Base-by-base conservation (phyloP, 2,329 filamentous ascomycete species). In the Ramularia endophylla region DNA sequence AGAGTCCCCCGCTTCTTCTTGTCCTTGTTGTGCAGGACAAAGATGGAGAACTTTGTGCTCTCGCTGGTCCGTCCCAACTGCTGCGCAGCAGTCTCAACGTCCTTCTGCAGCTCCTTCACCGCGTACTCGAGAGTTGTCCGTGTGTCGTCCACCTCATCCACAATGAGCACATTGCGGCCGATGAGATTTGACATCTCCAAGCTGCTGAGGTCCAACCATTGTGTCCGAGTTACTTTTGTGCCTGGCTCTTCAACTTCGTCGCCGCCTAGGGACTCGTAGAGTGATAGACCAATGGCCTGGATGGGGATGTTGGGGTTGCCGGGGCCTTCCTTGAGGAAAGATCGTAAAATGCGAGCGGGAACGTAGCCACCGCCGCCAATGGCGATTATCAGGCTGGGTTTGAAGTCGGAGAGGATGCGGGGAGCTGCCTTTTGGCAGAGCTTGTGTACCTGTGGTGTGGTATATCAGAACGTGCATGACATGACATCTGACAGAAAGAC, bases 11-110 rank as follows among this genome's bases (percentile, higher is more conserved):
- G 95, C 81, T 98, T 98, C 41, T 71, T 52, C 78, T 98, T 97
- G 68, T 95, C 80, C 80, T 98, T 98, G 77, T 98, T 98, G 69
- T 98, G 92, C 59, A 98, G 75, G 43, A 98, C 92, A 65, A 98
- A 98, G 61, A 98, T 85, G 63, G 80, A 84, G 62, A 98, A 97
- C 57, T 86, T 80, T 0, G 92, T 95, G 74, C 82, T 82, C 68
- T 83, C 78, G 27, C 40, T 32, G 6, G 28, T 43, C 27, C 77
- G 70, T 8, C 87, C 87, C 34, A 88, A 69, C 61, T 83, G 79
- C 67, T 82, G 74, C 53, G 86, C 79, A 28, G 89, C 89, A 43
- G 73, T 64, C 70, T 92, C 81, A 36, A 98, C 89, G 60, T 98
- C 92, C 77, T 97, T 95, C 72, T 94, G 77, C 46, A 95, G 74